phyloP scores from a whole-genome alignment of 2,329 filamentous ascomycete genomes.

The Phaeosphaeria sp. region DNA sequence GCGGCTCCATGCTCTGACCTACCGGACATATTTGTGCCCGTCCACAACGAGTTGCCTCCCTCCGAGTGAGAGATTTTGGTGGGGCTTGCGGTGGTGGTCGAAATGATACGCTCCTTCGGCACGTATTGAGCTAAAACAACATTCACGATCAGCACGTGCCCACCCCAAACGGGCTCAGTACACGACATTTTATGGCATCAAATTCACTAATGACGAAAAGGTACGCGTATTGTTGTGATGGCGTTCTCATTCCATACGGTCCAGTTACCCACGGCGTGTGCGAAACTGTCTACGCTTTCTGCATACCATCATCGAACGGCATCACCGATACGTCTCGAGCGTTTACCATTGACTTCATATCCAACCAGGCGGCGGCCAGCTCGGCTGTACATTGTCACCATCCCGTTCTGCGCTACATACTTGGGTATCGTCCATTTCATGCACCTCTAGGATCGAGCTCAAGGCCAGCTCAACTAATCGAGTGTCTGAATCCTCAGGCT shows the following conservation, averaged over 20 bases:
- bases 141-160: not conserved
- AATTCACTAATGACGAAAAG: not conserved
- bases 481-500: not conserved
- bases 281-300: too few relatives aligned
- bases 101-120: not conserved
- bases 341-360: not conserved
- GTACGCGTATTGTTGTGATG: too few relatives aligned
- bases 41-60: not conserved
- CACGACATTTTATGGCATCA: not conserved
- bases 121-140: not conserved
- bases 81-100: not conserved
- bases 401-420: not conserved
- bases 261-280: too few relatives aligned
- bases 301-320: too few relatives aligned
- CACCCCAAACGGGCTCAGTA: not conserved
- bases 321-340: too few relatives aligned
- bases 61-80: not conserved
- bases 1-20: not conserved
- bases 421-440: conserved; percentile 6
- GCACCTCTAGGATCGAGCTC: not conserved
- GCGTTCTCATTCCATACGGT: too few relatives aligned
- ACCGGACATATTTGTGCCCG: not conserved
- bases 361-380: conserved; percentile 2
- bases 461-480: not conserved
- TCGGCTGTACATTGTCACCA: not conserved